Evolutionary conservation across 208 protist species (phyloP).

Genomic region (Herpetomonas muscarum): DNA sequence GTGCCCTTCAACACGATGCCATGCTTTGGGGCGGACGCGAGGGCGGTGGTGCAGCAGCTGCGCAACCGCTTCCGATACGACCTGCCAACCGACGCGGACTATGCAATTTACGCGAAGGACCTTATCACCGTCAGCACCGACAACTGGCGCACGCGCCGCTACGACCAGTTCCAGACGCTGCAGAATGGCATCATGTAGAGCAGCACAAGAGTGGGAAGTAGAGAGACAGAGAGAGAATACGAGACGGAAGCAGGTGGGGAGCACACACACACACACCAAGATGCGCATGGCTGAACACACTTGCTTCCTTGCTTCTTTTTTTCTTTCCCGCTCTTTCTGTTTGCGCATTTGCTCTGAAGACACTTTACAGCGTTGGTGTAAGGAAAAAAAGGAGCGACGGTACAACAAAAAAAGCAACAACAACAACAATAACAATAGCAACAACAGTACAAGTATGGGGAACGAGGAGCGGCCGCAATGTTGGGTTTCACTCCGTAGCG

Average conservation of each 20-base stretch:
- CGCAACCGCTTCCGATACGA: slow-evolving; percentile 80
- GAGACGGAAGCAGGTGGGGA: background rate
- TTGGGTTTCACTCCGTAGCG: no score
- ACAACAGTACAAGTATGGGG: no score
- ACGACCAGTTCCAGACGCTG: slow-evolving; percentile 91
- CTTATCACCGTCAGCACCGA: slow-evolving; percentile 87
- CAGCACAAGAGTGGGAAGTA: background rate
- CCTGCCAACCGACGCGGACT: slow-evolving; percentile 75
- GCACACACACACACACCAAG: no score
- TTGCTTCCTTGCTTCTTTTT: background rate
- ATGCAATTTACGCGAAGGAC: slow-evolving; percentile 78
- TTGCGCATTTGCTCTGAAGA: background rate
- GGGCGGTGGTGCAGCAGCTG: slow-evolving; percentile 57
- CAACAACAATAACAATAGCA: no score
- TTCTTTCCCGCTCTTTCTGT: slow-evolving; percentile 3
- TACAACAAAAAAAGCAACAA: background rate
- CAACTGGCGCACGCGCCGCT: slow-evolving; percentile 90
- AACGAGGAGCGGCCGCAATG: no score
- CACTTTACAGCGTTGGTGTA: background rate
- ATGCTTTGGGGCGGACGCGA: slow-evolving; percentile 79
- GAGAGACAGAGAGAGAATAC: background rate
- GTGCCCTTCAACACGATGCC: slow-evolving; percentile 80
- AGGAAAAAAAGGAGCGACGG: background rate
- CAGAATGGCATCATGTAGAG: slow-evolving; percentile 92
- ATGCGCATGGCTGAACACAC: background rate